A percentile compares a stretch with the other conserved stretches of the same genome.
Conservation (phyloP, 805 yeast species). For the Schwanniomyces polymorphus region DNA sequence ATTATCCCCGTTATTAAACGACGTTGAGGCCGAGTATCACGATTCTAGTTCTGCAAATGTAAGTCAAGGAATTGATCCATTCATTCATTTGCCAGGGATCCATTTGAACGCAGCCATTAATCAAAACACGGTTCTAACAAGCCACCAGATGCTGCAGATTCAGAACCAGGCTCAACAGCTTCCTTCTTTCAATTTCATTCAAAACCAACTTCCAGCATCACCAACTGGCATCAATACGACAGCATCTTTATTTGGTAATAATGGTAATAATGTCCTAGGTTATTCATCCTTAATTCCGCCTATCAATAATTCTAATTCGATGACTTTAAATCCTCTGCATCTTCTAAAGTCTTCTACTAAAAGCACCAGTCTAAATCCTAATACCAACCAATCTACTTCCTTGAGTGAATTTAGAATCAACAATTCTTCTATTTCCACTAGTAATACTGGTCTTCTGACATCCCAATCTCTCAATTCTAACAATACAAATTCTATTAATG, state of each 20-base stretch:
- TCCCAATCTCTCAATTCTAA: not conserved
- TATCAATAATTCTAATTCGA: slow-evolving; percentile 9
- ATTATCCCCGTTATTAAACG: slow-evolving; percentile 28
- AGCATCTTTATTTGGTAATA: slow-evolving; percentile 5
- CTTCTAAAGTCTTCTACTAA: slow-evolving; percentile 15
- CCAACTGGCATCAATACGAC: slow-evolving; percentile 14
- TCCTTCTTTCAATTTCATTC: slow-evolving; percentile 37
- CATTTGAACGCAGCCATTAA: slow-evolving; percentile 4
- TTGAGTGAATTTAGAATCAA: slow-evolving; percentile 7
- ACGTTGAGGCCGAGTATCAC: slow-evolving; percentile 19
- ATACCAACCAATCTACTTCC: slow-evolving; percentile 1
- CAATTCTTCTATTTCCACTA: not conserved
- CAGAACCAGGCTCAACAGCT: slow-evolving; percentile 31
- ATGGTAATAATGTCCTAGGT: slow-evolving; percentile 3
- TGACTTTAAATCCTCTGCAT: slow-evolving; percentile 28
- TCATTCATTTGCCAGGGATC: slow-evolving; percentile 15
- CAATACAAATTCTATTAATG: not conserved
- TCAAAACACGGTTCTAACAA: not conserved
- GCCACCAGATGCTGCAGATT: slow-evolving; percentile 18
- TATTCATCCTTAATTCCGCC: slow-evolving; percentile 13
- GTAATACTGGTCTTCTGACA: not conserved
- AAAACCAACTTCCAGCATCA: slow-evolving; percentile 29
- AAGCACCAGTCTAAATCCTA: not conserved
- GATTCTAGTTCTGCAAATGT: slow-evolving; percentile 1
- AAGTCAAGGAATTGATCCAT: slow-evolving; percentile 8